Base-by-base conservation (phyloP, 2,329 filamentous ascomycete species). In the Eutypa lata region DNA sequence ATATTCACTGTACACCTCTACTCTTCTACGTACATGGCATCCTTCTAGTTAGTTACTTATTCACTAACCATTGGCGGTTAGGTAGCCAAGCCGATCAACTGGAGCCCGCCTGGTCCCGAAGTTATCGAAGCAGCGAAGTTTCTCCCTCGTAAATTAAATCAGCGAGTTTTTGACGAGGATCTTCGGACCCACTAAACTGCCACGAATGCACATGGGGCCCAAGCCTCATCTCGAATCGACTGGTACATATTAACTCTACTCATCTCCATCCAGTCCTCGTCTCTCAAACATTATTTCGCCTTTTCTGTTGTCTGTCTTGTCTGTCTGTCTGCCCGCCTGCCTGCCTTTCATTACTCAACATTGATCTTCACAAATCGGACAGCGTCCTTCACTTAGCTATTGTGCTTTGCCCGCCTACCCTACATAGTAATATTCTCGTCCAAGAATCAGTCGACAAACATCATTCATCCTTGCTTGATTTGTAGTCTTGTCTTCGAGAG, bases 401-500 rank as follows among this genome's bases (percentile, higher is more conserved):
- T 56, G 40, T 57, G 57, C 55, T 57, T 38, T 31, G 26, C 26
- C 13, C 50, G 54, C 51, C 53, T 57, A 47, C 40, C 48, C 54
- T 16, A 18, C 35, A 6, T 38, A 38, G n/a, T 38, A 48, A 44
- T 45, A 24, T 43, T 53, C 53, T 55, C 42, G 38, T 58, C 53
- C 46, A 57, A 54, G 54, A 56, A 38, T 14, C 13, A 54, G 51
- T 43, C 42, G 21, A 50, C 53, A 49, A 58, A 52, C 53, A 56
- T 28, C 57, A 52, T 49, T 43, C 51, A 59, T 59, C 57, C 57
- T 59, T 58, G 59, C 54, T 57, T 45, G 48, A 46, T 58, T 51
- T 52, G 53, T 47, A 37, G 19, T 56, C 49, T 45, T 45, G 21
- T 21, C 42, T 44, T 44, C 22, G 21, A 22, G 42, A 21, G 53